Percentiles rank a stretch among this genome's conserved stretches.
Evolutionary conservation across 176 grass and related monocot genomes (phyloP).

Genomic region (Rhynchospora tenuis): DNA sequence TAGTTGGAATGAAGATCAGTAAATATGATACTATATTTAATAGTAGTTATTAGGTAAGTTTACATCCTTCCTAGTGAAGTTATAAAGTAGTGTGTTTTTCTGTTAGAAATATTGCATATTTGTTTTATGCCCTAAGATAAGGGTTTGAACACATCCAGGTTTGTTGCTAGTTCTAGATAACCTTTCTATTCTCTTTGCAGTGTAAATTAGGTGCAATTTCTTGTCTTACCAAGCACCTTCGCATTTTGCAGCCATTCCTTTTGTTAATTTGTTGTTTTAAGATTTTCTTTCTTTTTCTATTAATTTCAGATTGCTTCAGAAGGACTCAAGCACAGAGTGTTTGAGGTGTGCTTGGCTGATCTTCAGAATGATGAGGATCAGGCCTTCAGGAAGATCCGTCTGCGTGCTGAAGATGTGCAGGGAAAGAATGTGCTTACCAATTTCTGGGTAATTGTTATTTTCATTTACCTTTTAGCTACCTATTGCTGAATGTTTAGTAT

Average conservation of each 20-base stretch:
- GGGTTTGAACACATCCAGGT: too few species aligned
- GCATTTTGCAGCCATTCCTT: neutral
- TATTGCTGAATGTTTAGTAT: too few species aligned
- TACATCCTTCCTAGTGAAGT: too few species aligned
- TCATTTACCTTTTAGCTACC: too few species aligned
- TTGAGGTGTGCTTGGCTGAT: constrained; percentile 66
- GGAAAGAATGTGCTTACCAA: constrained; percentile 76
- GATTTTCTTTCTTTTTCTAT: neutral
- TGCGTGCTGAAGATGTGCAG: constrained; percentile 68
- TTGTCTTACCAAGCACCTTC: neutral
- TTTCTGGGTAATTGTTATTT: constrained; percentile 46
- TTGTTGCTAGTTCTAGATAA: too few species aligned
- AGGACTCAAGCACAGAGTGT: constrained; percentile 76
- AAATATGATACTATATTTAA: too few species aligned
- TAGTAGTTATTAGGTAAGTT: too few species aligned
- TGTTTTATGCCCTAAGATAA: too few species aligned
- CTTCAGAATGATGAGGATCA: constrained; percentile 76
- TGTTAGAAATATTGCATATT: too few species aligned
- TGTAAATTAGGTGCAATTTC: neutral
- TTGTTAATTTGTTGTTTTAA: neutral
- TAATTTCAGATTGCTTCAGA: constrained; percentile 62
- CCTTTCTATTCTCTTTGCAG: neutral
- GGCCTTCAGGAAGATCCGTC: constrained; percentile 66
- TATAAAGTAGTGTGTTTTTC: too few species aligned
- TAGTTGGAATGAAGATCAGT: too few species aligned